Evolutionary conservation across 257 asterid genomes (phyloP), one percentile per base, ranked within the genome.

Genomic region (Ocimum tenuiflorum): DNA sequence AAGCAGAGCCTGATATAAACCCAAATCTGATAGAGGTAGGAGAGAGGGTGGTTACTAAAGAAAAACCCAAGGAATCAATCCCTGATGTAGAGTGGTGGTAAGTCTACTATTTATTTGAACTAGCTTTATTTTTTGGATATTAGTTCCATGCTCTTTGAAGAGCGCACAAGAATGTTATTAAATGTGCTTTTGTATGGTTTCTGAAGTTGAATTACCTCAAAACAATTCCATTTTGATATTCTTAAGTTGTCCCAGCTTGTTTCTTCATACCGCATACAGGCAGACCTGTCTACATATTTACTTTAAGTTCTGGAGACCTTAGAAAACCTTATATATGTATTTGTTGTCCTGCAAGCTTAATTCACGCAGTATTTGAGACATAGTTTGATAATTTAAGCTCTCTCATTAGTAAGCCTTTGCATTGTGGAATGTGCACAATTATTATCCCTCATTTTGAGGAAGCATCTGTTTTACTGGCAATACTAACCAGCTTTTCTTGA

Each of bases 61-160:
- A 88, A 74, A 94, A 86, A 70, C 83, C 77, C 42, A 89, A 81
- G 84, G 99, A 94, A 52, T 57, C 86, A 13, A 87, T 90, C 70
- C 99, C 99, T 12, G 99, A 89, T 33, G 85, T 90, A 5, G 99
- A 94, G 91, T 88, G 96, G 97, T 94, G 99, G 85, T 90, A 5
- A 83, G 95, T 74, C 47, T 29, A 60, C 73, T 52, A 42, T 62
- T 66, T 49, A 55, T 42, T 14, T 67, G 27, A 49, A 41, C 49
- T 72, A 49, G 24, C 46, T 69, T 61, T 38, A 62, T 4, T 18
- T 19, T 19, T 60, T 67, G 23, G 6, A 22, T 59, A 23, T 3
- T 38, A 12, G 39, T 3, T 6, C 24, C 49, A 38, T 36, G 38
- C 56, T 22, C 10, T 23, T 12, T 19, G 78, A 55, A 20, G 22